These are phyloP conservation scores for Hydnum rufescens DNA, from an alignment of 768 basidiomycete species.

Conservation along the genomic window DNA sequence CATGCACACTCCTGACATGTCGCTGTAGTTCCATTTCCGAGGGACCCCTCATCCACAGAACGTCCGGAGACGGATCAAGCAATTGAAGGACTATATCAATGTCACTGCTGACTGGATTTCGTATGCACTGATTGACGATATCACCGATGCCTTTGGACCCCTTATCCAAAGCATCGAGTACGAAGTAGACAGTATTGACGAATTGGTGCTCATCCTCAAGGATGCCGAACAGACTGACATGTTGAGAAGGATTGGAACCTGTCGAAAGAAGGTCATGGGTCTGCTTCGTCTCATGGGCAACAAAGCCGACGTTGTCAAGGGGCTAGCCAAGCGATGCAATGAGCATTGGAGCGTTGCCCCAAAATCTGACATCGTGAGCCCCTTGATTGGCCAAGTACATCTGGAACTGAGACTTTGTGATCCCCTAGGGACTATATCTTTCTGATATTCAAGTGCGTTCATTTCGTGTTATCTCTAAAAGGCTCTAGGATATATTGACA, in stretches of 20 bases:
- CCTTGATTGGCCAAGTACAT: constrained; percentile 14
- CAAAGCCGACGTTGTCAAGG: constrained; percentile 99
- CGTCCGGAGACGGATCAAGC: constrained; percentile 93
- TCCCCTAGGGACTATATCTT: constrained; percentile 67
- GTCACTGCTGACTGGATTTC: constrained; percentile 99
- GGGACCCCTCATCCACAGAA: constrained; percentile 96
- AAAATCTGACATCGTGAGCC: constrained; percentile 75
- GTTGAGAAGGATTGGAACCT: constrained; percentile 90
- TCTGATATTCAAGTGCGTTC: constrained; percentile 68
- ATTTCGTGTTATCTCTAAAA: background rate
- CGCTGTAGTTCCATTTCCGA: constrained; percentile 76
- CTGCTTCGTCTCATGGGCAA: constrained; percentile 92
- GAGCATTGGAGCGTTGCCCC: constrained; percentile 98
- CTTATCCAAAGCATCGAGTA: constrained; percentile 98
- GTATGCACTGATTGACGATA: constrained; percentile 97
- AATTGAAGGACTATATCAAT: constrained; percentile 95
- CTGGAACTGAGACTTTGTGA: background rate
- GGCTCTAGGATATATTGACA: background rate
- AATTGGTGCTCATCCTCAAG: constrained; percentile 90
- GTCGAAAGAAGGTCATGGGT: constrained; percentile 99
- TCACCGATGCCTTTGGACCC: constrained; percentile 97
- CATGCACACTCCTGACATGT: constrained; percentile 1
- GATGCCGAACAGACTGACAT: constrained; percentile 96
- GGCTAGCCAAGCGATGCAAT: constrained; percentile 91
- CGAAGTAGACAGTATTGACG: constrained; percentile 97